phyloP scores from a whole-genome alignment of 345 rosid genomes.

The Mangifera indica region DNA sequence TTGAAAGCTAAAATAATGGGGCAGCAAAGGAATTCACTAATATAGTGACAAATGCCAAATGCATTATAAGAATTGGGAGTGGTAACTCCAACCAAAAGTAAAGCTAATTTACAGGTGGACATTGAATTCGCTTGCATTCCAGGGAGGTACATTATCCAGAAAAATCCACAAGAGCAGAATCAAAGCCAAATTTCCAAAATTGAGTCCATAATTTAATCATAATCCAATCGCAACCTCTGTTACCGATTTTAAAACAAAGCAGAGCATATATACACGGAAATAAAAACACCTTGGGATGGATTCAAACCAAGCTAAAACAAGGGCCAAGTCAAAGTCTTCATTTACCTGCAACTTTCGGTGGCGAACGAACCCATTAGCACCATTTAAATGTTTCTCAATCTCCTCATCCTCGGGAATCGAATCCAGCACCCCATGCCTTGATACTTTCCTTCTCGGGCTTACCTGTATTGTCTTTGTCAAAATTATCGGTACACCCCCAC shows the following conservation, averaged over 20 bases:
- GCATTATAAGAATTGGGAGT: background rate
- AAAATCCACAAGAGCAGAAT: background rate
- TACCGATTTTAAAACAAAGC: background rate
- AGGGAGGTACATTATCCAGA: background rate
- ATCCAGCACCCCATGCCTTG: conserved; percentile 54
- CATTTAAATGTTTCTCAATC: conserved; percentile 45
- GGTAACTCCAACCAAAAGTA: background rate
- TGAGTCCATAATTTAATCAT: background rate
- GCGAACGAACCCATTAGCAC: conserved; percentile 32
- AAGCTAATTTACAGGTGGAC: background rate
- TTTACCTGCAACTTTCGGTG: conserved; percentile 59
- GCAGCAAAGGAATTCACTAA: background rate
- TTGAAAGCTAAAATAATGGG: too few relatives aligned
- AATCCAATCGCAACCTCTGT: background rate
- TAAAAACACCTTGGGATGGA: too few relatives aligned
- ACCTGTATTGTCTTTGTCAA: conserved; percentile 73
- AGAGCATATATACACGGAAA: background rate
- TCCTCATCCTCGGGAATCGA: conserved; percentile 93
- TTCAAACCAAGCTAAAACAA: too few relatives aligned
- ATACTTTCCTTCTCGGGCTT: conserved; percentile 64
- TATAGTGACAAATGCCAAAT: background rate
- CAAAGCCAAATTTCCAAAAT: background rate
- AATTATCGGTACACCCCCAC: conserved; percentile 81
- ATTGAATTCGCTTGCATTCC: background rate
- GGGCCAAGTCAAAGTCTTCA: background rate